Base-by-base conservation (phyloP, 768 basidiomycete species). In the Coprinellus aureogranulatus region DNA sequence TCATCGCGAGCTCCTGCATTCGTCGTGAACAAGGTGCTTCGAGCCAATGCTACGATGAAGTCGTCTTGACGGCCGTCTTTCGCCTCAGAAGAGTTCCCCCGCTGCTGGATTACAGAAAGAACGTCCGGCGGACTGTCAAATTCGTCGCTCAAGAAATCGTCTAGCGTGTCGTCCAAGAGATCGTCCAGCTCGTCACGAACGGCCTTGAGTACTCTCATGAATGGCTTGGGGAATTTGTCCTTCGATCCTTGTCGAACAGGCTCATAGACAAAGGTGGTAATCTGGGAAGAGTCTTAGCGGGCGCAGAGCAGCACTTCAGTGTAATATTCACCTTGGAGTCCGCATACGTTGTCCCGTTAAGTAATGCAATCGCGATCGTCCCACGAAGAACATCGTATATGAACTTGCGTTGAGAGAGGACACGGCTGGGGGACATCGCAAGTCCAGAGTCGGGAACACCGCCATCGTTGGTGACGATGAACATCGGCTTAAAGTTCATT, bases 231-330 rank as follows among this genome's bases (percentile, higher is more conserved):
- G 31, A 39, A 23, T 14, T 3, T 18, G 12, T 30, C 30, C 10
- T 27, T 16, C 18, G 11, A 4, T 22, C 26, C 34, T 37, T 72
- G 28, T 4, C 34, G 39, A 26, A 10, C 40, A 12, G 64, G 70
- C 31, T 80, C 79, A 50, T 76, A 82, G 11, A 89, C 77, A 60
- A 88, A 87, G 0, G 87, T 75, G 12, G 82, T 66, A 39, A 88
- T 80, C 88, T 88, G 61, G 6, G 16, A 28, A 27, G n/a, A 16
- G 20, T 8, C 28, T 6, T 31, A 41, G 22, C 22, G 22, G 37
- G 25, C 20, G 39, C 37, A 14, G 18, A 3, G 9, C 22, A 23
- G n/a, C n/a, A 3, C 39, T 22, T 22, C 4, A 3, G 25, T 14
- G 23, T 25, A 28, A 3, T 5, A 44, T 69, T 20, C 16, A 83